These are phyloP conservation scores for Vitellaria paradoxa DNA, from an alignment of 179 eudicot genomes.

Conservation along the genomic window DNA sequence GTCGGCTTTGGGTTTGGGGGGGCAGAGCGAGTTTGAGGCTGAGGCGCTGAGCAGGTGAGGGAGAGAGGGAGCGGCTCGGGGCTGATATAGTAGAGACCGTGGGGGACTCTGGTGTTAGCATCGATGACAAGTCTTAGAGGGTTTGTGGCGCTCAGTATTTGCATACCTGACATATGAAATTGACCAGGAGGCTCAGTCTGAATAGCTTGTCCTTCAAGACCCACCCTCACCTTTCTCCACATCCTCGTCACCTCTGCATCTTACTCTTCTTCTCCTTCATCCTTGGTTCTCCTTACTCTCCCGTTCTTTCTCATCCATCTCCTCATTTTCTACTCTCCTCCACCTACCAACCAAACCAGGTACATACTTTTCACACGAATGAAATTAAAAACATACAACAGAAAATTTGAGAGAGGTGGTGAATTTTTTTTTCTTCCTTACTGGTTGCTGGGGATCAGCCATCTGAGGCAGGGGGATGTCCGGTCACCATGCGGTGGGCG, in stretches of 20 bases:
- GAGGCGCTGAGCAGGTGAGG: too few relatives aligned
- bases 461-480: too few relatives aligned
- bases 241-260: slow-evolving; percentile 21
- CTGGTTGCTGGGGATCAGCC: too few relatives aligned
- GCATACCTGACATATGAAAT: slow-evolving; percentile 57
- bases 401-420: too few relatives aligned
- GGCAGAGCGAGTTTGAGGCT: too few relatives aligned
- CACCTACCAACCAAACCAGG: slow-evolving; percentile 15
- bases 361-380: too few relatives aligned
- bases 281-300: not conserved
- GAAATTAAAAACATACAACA: not conserved
- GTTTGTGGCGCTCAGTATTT: slow-evolving; percentile 68
- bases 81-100: too few relatives aligned
- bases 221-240: slow-evolving; percentile 43
- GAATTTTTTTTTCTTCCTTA: too few relatives aligned
- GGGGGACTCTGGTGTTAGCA: slow-evolving; percentile 28
- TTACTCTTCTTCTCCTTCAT: slow-evolving; percentile 6
- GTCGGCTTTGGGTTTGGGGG: too few relatives aligned
- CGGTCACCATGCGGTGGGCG: too few relatives aligned
- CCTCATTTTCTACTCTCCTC: slow-evolving; percentile 25
- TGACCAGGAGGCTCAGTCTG: slow-evolving; percentile 21
- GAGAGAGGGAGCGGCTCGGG: too few relatives aligned
- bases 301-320: not conserved
- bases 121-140: slow-evolving; percentile 71
- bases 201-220: slow-evolving; percentile 10